Evolutionary conservation across 148 eudicot species (phyloP).

Genomic region (Vaccinium myrtillus): DNA sequence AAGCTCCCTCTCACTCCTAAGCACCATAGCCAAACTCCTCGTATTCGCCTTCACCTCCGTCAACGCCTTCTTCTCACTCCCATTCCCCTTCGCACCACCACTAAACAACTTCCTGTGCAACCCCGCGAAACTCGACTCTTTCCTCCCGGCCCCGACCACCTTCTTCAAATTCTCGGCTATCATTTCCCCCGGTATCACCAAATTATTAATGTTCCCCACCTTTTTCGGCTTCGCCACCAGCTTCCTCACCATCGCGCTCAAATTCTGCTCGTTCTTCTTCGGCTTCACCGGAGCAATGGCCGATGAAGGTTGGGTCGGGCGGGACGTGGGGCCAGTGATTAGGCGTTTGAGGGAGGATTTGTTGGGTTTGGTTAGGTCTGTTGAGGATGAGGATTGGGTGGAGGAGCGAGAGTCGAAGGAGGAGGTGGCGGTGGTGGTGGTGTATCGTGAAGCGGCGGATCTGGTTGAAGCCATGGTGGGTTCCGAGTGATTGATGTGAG

Average conservation of each 20-base stretch:
- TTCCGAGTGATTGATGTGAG: neutral
- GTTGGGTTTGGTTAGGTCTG: conserved; percentile 32
- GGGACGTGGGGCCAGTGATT: neutral
- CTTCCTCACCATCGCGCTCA: conserved; percentile 68
- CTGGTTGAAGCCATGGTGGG: conserved; percentile 25
- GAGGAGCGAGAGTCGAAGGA: conserved; percentile 48
- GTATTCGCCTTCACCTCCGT: conserved; percentile 76
- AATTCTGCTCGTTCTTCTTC: conserved; percentile 42
- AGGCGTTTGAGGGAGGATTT: conserved; percentile 21
- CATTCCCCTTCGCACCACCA: conserved; percentile 29
- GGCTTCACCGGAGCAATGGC: neutral
- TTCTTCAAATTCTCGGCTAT: conserved; percentile 70
- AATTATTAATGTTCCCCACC: conserved; percentile 19
- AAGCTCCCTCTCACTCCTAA: conserved; percentile 91
- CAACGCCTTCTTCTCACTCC: conserved; percentile 51
- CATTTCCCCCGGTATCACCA: conserved; percentile 43
- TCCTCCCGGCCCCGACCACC: conserved; percentile 26
- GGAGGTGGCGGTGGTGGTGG: neutral
- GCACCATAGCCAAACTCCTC: conserved; percentile 80
- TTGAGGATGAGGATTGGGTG: conserved; percentile 36
- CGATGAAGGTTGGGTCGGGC: conserved; percentile 11
- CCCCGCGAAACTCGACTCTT: conserved; percentile 31
- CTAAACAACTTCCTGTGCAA: conserved; percentile 65
- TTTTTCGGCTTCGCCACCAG: conserved; percentile 51
- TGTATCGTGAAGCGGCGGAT: conserved; percentile 61